Percentiles rank a stretch among this genome's conserved stretches.
Conservation (phyloP, 2,329 filamentous ascomycete species). For the Curvularia spicifera region DNA sequence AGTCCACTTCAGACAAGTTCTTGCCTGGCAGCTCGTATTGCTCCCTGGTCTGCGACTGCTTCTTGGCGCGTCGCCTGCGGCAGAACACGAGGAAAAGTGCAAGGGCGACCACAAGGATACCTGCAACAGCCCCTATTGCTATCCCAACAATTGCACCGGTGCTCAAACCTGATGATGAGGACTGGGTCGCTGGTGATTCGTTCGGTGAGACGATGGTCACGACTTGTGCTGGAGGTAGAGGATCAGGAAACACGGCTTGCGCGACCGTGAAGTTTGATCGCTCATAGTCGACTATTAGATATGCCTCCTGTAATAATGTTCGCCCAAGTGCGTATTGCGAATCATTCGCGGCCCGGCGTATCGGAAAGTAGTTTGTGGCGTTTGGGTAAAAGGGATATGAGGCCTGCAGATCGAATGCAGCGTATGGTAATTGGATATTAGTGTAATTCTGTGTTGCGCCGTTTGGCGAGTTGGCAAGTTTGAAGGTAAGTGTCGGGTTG, state of each 20-base stretch:
- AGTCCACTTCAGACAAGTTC: slow-evolving; percentile 28
- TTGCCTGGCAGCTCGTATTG: slow-evolving; percentile 32
- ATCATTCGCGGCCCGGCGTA: slow-evolving; percentile 63
- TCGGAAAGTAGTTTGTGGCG: slow-evolving; percentile 70
- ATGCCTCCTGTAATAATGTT: slow-evolving; percentile 71
- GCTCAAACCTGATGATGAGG: slow-evolving; percentile 22
- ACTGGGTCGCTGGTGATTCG: slow-evolving; percentile 1
- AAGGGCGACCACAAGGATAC: slow-evolving; percentile 29
- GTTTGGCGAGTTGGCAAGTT: slow-evolving; percentile 40
- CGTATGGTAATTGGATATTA: slow-evolving; percentile 56
- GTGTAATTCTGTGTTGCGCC: slow-evolving; percentile 46
- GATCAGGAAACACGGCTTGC: slow-evolving; percentile 45
- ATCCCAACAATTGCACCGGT: slow-evolving; percentile 45
- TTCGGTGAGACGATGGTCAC: slow-evolving; percentile 32
- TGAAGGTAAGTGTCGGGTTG: slow-evolving; percentile 50
- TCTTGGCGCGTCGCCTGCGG: slow-evolving; percentile 24
- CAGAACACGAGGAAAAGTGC: slow-evolving; percentile 27
- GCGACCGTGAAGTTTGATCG: slow-evolving; percentile 55
- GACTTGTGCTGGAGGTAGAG: slow-evolving; percentile 38
- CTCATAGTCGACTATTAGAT: slow-evolving; percentile 58
- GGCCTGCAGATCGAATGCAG: slow-evolving; percentile 55
- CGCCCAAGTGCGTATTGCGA: slow-evolving; percentile 68
- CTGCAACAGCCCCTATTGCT: slow-evolving; percentile 30
- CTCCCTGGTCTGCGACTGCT: slow-evolving; percentile 14
- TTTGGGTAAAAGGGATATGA: slow-evolving; percentile 64